phyloP scores from a whole-genome alignment of 2,329 filamentous ascomycete genomes.

The Trichoderma sp. region DNA sequence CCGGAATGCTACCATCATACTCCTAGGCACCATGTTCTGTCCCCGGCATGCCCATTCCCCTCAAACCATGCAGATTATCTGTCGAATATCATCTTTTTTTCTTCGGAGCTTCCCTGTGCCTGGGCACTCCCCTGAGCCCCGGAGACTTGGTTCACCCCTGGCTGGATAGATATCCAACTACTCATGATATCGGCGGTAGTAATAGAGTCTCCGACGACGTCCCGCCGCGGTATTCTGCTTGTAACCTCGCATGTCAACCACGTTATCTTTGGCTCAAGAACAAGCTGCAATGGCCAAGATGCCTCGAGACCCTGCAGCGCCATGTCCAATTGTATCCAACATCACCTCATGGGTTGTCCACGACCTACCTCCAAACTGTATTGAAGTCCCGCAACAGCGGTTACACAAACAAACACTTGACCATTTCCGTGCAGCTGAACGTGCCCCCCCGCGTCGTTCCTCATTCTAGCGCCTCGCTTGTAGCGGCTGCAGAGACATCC shows the following conservation, averaged over 20 bases:
- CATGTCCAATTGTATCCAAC: neutral
- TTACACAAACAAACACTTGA: too few species aligned
- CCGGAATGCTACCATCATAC: too few species aligned
- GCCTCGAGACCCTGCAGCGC: too few species aligned
- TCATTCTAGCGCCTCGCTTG: neutral
- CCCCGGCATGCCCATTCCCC: neutral
- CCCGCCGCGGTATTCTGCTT: too few species aligned
- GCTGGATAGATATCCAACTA: neutral
- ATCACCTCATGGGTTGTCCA: neutral
- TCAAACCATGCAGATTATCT: neutral
- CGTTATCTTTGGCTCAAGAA: too few species aligned
- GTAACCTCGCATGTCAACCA: too few species aligned
- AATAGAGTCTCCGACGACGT: too few species aligned
- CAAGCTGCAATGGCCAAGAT: too few species aligned
- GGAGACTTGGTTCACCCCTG: constrained; percentile 10
- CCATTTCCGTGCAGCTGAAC: constrained; percentile 9
- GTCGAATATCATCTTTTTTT: constrained; percentile 30
- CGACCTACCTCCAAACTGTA: neutral
- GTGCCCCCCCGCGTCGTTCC: constrained; percentile 12
- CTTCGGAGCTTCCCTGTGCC: constrained; percentile 28
- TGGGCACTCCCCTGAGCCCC: constrained; percentile 26
- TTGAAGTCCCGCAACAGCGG: constrained; percentile 1
- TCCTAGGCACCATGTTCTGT: neutral
- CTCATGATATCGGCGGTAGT: too few species aligned
- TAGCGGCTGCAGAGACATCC: constrained; percentile 9